Evolutionary conservation across 169 alveolate species (phyloP).

Genomic region (Plasmodium vivax): DNA sequence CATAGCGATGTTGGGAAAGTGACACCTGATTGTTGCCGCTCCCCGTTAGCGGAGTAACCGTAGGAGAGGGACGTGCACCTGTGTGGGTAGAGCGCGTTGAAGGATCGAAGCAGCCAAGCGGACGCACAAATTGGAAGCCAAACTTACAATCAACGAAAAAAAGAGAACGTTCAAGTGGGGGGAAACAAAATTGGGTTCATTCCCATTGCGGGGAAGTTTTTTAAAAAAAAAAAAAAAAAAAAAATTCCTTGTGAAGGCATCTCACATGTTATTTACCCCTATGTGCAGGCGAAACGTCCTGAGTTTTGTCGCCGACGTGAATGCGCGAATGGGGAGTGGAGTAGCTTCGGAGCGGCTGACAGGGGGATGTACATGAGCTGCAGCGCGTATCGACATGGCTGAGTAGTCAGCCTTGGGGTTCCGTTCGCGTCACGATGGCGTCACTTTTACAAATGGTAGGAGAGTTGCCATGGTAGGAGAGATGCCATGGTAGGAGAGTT

Average conservation of each 20-base stretch:
- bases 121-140: not conserved
- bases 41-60: not conserved
- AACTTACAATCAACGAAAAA: not conserved
- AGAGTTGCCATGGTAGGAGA: too few relatives aligned
- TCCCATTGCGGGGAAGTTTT: not conserved
- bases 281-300: not conserved
- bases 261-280: not conserved
- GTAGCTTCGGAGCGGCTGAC: not conserved
- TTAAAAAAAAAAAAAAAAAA: not conserved
- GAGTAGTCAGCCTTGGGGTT: not conserved
- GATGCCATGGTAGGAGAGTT: too few relatives aligned
- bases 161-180: not conserved
- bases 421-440: not conserved
- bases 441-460: not conserved
- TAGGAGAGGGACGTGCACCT: not conserved
- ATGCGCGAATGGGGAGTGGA: not conserved
- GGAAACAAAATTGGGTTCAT: not conserved
- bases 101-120: not conserved
- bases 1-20: not conserved
- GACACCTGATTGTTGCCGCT: not conserved
- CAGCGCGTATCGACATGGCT: not conserved
- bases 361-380: not conserved
- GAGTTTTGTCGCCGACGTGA: not conserved
- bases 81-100: not conserved
- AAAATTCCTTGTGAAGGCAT: not conserved